phyloP scores from a whole-genome alignment of 805 yeast genomes.

The Ogataea corticis region DNA sequence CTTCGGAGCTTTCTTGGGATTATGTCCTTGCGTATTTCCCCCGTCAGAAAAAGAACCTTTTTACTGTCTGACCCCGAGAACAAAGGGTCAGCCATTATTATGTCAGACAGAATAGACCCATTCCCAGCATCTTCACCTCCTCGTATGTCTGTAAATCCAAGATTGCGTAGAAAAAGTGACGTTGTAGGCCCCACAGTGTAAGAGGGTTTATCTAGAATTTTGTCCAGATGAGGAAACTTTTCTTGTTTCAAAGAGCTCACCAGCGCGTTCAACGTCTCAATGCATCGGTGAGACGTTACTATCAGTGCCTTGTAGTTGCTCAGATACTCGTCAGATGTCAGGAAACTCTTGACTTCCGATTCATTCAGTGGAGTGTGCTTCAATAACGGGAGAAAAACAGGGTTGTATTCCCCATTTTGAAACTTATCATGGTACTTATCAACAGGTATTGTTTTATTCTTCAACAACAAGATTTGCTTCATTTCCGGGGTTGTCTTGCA shows the following conservation, averaged over 20 bases:
- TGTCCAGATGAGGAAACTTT: constrained; percentile 16
- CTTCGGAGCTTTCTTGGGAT: constrained; percentile 61
- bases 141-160: constrained; percentile 67
- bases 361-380: constrained; percentile 60
- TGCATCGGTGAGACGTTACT: constrained; percentile 90
- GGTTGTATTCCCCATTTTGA: constrained; percentile 34
- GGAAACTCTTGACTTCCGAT: constrained; percentile 41
- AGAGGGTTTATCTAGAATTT: constrained; percentile 50
- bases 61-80: constrained; percentile 23
- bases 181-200: constrained; percentile 96
- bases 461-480: constrained; percentile 52
- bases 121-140: constrained; percentile 84
- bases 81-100: constrained; percentile 46
- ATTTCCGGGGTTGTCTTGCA: background rate
- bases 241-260: constrained; percentile 32
- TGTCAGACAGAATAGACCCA: constrained; percentile 67
- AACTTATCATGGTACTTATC: constrained; percentile 65
- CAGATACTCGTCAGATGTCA: constrained; percentile 46
- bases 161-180: constrained; percentile 48
- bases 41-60: constrained; percentile 73
- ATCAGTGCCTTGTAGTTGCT: constrained; percentile 52
- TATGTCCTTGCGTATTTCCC: constrained; percentile 78
- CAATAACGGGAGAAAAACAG: constrained; percentile 72
- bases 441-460: constrained; percentile 66
- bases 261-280: constrained; percentile 65